These are phyloP conservation scores for Elsinoe ampelina DNA, from an alignment of 2,329 filamentous ascomycete species.

Conservation along the genomic window DNA sequence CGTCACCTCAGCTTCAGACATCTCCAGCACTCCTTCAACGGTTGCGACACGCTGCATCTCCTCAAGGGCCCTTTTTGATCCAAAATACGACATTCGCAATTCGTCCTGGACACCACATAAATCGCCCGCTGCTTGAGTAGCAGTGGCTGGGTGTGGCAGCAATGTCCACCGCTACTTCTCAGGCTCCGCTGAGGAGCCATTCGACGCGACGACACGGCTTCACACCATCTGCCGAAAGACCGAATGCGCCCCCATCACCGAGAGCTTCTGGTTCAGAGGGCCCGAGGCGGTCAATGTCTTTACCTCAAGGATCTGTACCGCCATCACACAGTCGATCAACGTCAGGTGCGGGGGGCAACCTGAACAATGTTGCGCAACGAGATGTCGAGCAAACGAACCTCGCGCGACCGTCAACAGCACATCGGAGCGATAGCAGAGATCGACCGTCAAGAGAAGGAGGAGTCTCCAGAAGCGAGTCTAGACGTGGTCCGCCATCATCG, in stretches of 20 bases:
- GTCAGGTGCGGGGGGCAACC: conserved; percentile 24
- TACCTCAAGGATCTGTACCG: conserved; percentile 23
- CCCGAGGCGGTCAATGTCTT: conserved; percentile 29
- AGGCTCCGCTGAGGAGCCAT: conserved; percentile 40
- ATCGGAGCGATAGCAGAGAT: conserved; percentile 57
- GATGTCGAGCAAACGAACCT: conserved; percentile 67
- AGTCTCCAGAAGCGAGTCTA: conserved; percentile 46
- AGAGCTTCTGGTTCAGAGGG: conserved; percentile 24
- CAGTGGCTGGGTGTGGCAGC: conserved; percentile 8
- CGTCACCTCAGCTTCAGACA: not conserved
- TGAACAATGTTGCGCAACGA: conserved; percentile 50
- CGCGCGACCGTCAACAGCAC: conserved; percentile 44
- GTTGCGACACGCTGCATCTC: conserved; percentile 7
- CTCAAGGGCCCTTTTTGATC: not conserved
- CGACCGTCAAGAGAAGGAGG: conserved; percentile 26
- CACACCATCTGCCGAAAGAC: conserved; percentile 40
- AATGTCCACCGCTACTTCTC: conserved; percentile 38
- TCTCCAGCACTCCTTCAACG: conserved; percentile 5
- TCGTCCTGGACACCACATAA: not conserved
- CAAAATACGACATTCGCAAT: not conserved
- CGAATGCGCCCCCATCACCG: conserved; percentile 36
- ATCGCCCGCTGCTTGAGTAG: conserved; percentile 5
- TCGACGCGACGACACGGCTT: conserved; percentile 38
- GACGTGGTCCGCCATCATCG: conserved; percentile 32
- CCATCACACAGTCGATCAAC: conserved; percentile 34